These are phyloP conservation scores for Ceratocystiopsis sp. DNA, from an alignment of 2,329 filamentous ascomycete genomes.

Conservation along the genomic window DNA sequence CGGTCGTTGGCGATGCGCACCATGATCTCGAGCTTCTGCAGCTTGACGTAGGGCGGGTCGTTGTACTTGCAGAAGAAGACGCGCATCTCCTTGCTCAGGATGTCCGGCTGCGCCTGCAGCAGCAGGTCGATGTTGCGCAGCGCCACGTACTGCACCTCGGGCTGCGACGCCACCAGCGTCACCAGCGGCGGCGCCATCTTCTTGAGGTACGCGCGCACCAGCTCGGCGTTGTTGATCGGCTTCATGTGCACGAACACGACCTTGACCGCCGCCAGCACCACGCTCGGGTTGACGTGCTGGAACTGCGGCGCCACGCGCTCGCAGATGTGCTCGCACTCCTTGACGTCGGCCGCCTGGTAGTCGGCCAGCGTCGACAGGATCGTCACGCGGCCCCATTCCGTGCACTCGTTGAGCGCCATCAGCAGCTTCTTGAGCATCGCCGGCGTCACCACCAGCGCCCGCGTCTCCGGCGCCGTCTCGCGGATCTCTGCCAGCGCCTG, in stretches of 20 bases:
- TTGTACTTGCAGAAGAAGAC: slow-evolving; percentile 99
- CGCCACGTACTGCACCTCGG: slow-evolving; percentile 96
- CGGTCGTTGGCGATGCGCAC: slow-evolving; percentile 95
- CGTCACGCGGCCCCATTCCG: slow-evolving; percentile 93
- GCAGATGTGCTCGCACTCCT: slow-evolving; percentile 96
- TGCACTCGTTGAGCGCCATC: slow-evolving; percentile 93
- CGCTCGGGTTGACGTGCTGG: slow-evolving; percentile 94
- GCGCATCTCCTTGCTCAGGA: slow-evolving; percentile 88
- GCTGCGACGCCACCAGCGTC: slow-evolving; percentile 84
- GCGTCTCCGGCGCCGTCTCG: slow-evolving; percentile 80
- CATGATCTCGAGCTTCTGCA: slow-evolving; percentile 98
- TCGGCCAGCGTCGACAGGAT: slow-evolving; percentile 80
- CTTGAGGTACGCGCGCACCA: slow-evolving; percentile 75
- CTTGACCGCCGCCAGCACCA: slow-evolving; percentile 94
- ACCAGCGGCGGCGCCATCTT: slow-evolving; percentile 98
- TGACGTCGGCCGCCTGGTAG: slow-evolving; percentile 72
- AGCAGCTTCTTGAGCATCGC: slow-evolving; percentile 84
- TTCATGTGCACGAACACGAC: slow-evolving; percentile 96
- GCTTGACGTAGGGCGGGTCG: slow-evolving; percentile 91
- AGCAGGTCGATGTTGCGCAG: slow-evolving; percentile 90
- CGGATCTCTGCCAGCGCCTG: slow-evolving; percentile 82
- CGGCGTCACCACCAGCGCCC: slow-evolving; percentile 67
- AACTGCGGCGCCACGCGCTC: slow-evolving; percentile 93
- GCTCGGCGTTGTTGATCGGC: slow-evolving; percentile 52
- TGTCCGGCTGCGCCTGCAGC: slow-evolving; percentile 88